A percentile compares a stretch with the other conserved stretches of the same genome.
Conservation (phyloP, 768 basidiomycete species). For the Suillus sp. region DNA sequence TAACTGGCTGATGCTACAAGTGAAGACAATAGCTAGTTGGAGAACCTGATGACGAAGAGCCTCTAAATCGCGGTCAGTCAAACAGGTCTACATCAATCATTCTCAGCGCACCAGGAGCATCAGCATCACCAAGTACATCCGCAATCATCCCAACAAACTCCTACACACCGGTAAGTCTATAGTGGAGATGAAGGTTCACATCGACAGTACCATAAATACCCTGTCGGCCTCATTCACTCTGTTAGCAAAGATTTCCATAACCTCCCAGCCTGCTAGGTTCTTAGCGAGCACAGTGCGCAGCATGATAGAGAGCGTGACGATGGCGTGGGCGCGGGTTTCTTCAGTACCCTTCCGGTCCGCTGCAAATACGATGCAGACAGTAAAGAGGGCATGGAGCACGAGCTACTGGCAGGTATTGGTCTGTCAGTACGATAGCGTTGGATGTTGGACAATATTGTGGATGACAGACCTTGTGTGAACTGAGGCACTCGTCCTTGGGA, state of each 20-base stretch:
- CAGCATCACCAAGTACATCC: slow-evolving; percentile 45
- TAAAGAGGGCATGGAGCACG: slow-evolving; percentile 49
- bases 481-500: slow-evolving; percentile 52
- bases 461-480: slow-evolving; percentile 49
- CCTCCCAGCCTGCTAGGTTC: slow-evolving; percentile 67
- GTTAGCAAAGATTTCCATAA: slow-evolving; percentile 69
- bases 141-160: slow-evolving; percentile 51
- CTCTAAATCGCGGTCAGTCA: slow-evolving; percentile 34
- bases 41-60: slow-evolving; percentile 53
- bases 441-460: background rate
- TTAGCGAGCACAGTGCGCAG: slow-evolving; percentile 54
- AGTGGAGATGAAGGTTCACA: slow-evolving; percentile 16
- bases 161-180: slow-evolving; percentile 33
- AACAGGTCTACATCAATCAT: background rate
- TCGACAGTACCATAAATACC: slow-evolving; percentile 50
- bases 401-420: slow-evolving; percentile 45
- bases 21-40: slow-evolving; percentile 58
- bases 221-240: slow-evolving; percentile 58
- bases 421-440: background rate
- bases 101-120: slow-evolving; percentile 44
- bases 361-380: slow-evolving; percentile 44
- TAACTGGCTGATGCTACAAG: slow-evolving; percentile 60
- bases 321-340: slow-evolving; percentile 38
- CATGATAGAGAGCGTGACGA: slow-evolving; percentile 53
- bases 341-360: slow-evolving; percentile 31